Percentiles rank a stretch among this genome's conserved stretches.
Conservation (phyloP, 345 rosid genomes). For the Ailanthus altissimus region DNA sequence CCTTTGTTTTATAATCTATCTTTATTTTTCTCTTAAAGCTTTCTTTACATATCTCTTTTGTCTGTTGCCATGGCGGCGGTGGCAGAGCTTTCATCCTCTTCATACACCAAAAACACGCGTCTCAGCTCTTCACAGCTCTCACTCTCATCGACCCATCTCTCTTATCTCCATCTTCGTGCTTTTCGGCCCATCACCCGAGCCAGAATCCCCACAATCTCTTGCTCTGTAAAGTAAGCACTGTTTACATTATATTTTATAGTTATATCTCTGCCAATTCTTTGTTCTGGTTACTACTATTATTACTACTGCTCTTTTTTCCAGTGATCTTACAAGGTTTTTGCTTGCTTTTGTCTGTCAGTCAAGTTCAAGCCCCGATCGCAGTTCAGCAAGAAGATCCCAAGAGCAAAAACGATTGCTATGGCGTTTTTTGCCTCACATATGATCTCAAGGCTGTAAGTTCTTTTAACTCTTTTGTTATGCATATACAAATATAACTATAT, state of each 20-base stretch:
- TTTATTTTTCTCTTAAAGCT: neutral
- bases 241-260: neutral
- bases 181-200: slow-evolving; percentile 43
- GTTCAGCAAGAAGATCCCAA: slow-evolving; percentile 45
- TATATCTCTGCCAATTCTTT: neutral
- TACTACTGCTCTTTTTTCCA: neutral
- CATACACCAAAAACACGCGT: slow-evolving; percentile 39
- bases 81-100: slow-evolving; percentile 63
- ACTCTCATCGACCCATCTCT: slow-evolving; percentile 51
- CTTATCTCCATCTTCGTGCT: slow-evolving; percentile 46
- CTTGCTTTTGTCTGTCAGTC: slow-evolving; percentile 28
- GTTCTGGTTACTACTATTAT: neutral
- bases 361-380: slow-evolving; percentile 57
- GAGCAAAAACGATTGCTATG: slow-evolving; percentile 68
- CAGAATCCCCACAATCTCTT: slow-evolving; percentile 47
- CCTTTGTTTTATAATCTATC: neutral
- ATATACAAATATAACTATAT: neutral
- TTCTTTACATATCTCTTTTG: slow-evolving; percentile 21
- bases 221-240: slow-evolving; percentile 68
- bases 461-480: neutral
- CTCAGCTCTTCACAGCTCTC: slow-evolving; percentile 56
- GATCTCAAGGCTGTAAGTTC: slow-evolving; percentile 82
- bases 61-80: slow-evolving; percentile 62
- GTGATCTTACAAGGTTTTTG: neutral
- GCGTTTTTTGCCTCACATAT: slow-evolving; percentile 93